Evolutionary conservation across 305 asterid species (phyloP).

Genomic region (Coffea humblotiana): DNA sequence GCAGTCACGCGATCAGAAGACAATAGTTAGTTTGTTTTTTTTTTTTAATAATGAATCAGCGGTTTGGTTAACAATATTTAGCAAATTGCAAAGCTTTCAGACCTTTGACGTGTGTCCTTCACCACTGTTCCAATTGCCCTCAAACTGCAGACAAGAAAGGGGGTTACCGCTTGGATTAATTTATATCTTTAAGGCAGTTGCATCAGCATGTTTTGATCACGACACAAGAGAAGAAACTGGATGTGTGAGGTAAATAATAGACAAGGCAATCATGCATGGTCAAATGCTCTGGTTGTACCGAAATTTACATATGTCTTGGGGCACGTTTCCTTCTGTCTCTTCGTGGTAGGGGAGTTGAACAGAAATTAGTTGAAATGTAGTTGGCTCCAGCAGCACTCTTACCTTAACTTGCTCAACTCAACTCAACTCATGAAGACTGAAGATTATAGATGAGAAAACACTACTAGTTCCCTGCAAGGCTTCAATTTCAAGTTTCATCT

Average conservation of each 20-base stretch:
- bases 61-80: conserved; percentile 3
- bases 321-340: conserved; percentile 11
- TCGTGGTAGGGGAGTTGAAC: conserved; percentile 26
- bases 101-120: background rate
- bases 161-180: background rate
- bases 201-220: conserved; percentile 5
- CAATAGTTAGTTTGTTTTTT: too few species aligned
- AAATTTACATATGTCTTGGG: conserved; percentile 10
- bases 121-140: background rate
- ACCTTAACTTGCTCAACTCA: background rate
- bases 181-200: background rate
- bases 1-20: too few species aligned
- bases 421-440: background rate
- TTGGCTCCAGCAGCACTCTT: conserved; percentile 19
- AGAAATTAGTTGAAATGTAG: conserved; percentile 26
- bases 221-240: background rate
- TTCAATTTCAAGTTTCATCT: background rate
- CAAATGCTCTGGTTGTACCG: conserved; percentile 19
- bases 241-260: background rate
- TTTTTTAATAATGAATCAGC: background rate
- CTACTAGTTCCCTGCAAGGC: background rate
- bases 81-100: background rate
- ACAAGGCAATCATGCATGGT: too few species aligned
- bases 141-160: background rate
- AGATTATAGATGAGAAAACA: background rate